Conservation (phyloP, 2,329 filamentous ascomycete genomes). For the Colletotrichum limetticola region DNA sequence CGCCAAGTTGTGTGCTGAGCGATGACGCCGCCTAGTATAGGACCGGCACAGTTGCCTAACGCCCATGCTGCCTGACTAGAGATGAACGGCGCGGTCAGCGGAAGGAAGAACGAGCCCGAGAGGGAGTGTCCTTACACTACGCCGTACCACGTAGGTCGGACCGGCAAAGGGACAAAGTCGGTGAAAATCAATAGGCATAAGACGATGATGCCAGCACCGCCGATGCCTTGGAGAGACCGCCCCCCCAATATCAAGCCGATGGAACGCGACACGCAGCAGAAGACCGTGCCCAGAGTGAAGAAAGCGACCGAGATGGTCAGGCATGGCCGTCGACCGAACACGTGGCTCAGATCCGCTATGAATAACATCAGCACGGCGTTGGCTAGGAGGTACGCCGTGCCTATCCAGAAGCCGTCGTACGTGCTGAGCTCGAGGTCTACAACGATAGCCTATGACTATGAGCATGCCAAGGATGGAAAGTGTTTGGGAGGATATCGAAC, state of each 20-base stretch:
- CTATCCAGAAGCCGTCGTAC: slow-evolving; percentile 41
- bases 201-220: slow-evolving; percentile 52
- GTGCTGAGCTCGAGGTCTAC: slow-evolving; percentile 37
- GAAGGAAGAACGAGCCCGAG: neutral
- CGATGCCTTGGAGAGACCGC: slow-evolving; percentile 50
- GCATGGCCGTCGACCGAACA: too few relatives aligned
- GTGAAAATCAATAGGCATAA: slow-evolving; percentile 52
- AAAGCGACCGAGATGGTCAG: slow-evolving; percentile 45
- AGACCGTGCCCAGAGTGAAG: slow-evolving; percentile 55
- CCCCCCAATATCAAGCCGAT: slow-evolving; percentile 49
- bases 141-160: slow-evolving; percentile 51
- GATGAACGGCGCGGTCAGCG: neutral
- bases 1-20: slow-evolving; percentile 51
- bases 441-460: too few relatives aligned
- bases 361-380: slow-evolving; percentile 40
- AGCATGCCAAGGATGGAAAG: too few relatives aligned
- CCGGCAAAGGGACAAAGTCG: slow-evolving; percentile 52
- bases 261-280: slow-evolving; percentile 47
- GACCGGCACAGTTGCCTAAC: slow-evolving; percentile 51
- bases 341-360: slow-evolving; percentile 44
- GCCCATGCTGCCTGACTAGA: slow-evolving; percentile 46
- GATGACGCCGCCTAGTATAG: slow-evolving; percentile 49
- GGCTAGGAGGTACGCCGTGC: slow-evolving; percentile 40
- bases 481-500: too few relatives aligned
- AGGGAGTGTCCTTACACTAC: slow-evolving; percentile 42